These are phyloP conservation scores for Polytrichum formosum DNA, from an alignment of 225 moss, liverwort and hornwort species.

Conservation along the genomic window DNA sequence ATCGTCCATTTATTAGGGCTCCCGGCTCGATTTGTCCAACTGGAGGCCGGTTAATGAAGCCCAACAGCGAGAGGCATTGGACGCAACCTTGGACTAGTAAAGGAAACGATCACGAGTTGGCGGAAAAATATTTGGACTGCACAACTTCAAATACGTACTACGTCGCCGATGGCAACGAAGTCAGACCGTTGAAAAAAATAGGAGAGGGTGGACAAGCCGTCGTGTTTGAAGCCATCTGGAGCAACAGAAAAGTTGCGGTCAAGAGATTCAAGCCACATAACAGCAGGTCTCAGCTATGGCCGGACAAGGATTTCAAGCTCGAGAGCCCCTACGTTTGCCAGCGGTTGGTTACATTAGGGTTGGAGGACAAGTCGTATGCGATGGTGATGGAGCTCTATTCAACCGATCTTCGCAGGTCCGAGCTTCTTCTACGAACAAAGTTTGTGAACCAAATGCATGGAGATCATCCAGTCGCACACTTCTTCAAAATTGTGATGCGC, in stretches of 20 bases:
- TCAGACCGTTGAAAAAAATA: not conserved
- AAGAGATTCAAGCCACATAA: not conserved
- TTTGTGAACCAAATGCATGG: too few relatives aligned
- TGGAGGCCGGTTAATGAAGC: not conserved
- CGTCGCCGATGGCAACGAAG: not conserved
- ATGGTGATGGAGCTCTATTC: conserved; percentile 2
- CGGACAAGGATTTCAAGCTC: not conserved
- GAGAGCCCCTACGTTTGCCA: not conserved
- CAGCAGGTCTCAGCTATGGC: not conserved
- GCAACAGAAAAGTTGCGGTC: not conserved
- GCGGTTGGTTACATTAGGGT: not conserved
- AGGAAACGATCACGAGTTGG: not conserved
- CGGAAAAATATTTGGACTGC: too few relatives aligned
- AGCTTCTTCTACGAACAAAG: too few relatives aligned
- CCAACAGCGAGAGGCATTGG: not conserved
- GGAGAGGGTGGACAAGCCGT: conserved; percentile 4
- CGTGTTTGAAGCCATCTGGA: not conserved
- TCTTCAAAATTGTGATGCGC: too few relatives aligned
- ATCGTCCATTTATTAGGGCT: too few relatives aligned
- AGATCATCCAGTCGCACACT: too few relatives aligned
- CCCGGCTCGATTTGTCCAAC: too few relatives aligned
- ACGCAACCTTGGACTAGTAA: not conserved
- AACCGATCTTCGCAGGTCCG: not conserved
- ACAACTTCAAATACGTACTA: not conserved
- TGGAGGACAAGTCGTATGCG: not conserved